Base-by-base conservation (phyloP, 352 stramenopile genomes). In the Globisporangium nunn region DNA sequence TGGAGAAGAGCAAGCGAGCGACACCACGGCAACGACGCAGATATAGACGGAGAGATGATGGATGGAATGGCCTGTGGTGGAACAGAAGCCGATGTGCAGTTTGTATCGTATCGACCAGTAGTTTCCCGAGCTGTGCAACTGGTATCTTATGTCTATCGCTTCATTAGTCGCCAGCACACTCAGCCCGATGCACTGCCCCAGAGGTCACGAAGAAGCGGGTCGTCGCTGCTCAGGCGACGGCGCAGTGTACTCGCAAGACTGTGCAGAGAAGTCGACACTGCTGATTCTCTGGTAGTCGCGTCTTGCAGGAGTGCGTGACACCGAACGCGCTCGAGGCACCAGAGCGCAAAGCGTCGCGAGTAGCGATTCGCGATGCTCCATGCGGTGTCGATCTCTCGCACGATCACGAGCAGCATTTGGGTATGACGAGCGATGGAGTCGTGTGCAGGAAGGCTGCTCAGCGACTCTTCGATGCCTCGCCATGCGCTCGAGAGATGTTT, bases 261-360 rank as follows among this genome's bases (percentile, higher is more conserved):
- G 1, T 30, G 6, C 0, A 56, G 35, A 29, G 28, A 55, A 39
- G 39, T 3, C 10, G 30, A 12, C 10, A 23, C 7, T 2, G 2
- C 15, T 8, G 41, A 5, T 12, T 47, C 14, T 39, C 12, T 23
- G 2, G 28, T 37, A 18, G 41, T 15, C 18, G 45, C n/a, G 35
- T 37, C 23, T 4, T 6, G 8, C 12, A 35, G 10, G 5, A 37
- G 33, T 17, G 10, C 8, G n/a, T 44, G 6, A 33, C 18, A 18
- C 1, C 57, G 39, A 35, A 75, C 39, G 43, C 51, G 35, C 28
- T 63, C 58, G 35, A 87, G 54, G 14, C 67, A 74, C 78, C 78
- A 88, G 15, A 71, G 60, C 28, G 74, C 65, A 60, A 82, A 88
- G 7, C 75, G 72, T 47, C 69, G 52, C 23, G 75, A 70, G 58